phyloP scores from a whole-genome alignment of 2,329 filamentous ascomycete species.

The Colletotrichum sp. region DNA sequence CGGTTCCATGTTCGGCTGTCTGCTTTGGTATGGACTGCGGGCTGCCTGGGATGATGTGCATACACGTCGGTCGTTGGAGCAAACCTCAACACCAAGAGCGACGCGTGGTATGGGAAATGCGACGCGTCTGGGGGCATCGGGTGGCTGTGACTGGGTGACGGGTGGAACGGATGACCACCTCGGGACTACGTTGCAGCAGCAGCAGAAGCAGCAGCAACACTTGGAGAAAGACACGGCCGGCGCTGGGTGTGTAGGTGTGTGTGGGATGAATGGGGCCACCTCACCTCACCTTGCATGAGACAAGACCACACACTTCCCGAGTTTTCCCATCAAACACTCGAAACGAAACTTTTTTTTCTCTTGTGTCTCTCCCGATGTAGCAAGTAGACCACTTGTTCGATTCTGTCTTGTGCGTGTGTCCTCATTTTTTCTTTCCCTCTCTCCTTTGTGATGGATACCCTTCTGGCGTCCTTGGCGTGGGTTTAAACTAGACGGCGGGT shows the following conservation, averaged over 20 bases:
- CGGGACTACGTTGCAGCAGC: not conserved
- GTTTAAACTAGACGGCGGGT: not conserved
- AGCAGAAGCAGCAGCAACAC: not conserved
- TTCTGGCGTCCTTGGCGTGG: constrained; percentile 16
- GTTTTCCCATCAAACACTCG: not conserved
- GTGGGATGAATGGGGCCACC: constrained; percentile 3
- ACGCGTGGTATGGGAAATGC: constrained; percentile 19
- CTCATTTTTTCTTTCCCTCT: not conserved
- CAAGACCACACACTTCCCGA: not conserved
- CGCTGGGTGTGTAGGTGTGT: not conserved
- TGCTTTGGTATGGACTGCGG: not conserved
- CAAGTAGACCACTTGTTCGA: not conserved
- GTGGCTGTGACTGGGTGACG: constrained; percentile 4
- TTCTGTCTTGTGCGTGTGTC: not conserved
- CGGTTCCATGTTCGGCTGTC: not conserved
- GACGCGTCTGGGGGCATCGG: constrained; percentile 14
- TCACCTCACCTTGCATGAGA: constrained; percentile 19
- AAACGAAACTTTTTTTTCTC: not conserved
- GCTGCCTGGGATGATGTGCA: not conserved
- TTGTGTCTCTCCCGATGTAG: not conserved
- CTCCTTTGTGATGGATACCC: constrained; percentile 15
- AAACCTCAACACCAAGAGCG: constrained; percentile 18
- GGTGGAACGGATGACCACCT: constrained; percentile 2
- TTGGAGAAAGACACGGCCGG: not conserved
- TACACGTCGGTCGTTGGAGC: not conserved